Evolutionary conservation across 2,329 filamentous ascomycete species (phyloP).

Genomic region (Huntiella bhutanensis): DNA sequence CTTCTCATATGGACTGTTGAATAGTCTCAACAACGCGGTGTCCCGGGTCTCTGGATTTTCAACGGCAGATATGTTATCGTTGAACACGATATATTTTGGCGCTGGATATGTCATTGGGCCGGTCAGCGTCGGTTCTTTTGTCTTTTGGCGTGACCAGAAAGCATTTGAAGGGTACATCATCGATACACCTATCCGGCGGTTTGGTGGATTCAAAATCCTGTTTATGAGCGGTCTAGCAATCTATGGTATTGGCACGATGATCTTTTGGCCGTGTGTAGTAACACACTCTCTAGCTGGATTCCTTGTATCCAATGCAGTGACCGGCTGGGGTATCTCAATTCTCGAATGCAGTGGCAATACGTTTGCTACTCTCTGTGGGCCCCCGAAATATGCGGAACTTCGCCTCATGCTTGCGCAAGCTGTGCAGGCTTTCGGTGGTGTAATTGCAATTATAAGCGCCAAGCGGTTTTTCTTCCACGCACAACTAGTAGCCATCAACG

Average conservation of each 20-base stretch:
- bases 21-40: constrained; percentile 58
- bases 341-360: constrained; percentile 70
- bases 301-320: constrained; percentile 53
- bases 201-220: constrained; percentile 57
- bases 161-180: constrained; percentile 24
- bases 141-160: constrained; percentile 49
- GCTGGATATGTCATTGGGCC: constrained; percentile 53
- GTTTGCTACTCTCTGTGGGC: constrained; percentile 53
- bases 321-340: constrained; percentile 57
- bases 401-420: constrained; percentile 59
- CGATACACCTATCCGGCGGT: constrained; percentile 22
- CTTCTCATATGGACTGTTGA: constrained; percentile 71
- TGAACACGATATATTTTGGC: constrained; percentile 53
- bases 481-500: constrained; percentile 32
- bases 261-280: constrained; percentile 69
- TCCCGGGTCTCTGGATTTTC: constrained; percentile 43
- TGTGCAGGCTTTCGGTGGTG: constrained; percentile 55
- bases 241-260: constrained; percentile 60
- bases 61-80: constrained; percentile 41
- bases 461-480: constrained; percentile 49
- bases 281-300: constrained; percentile 61
- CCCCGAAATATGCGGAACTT: constrained; percentile 51
- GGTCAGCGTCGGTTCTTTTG: constrained; percentile 47
- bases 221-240: constrained; percentile 62
- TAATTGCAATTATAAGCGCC: constrained; percentile 53